These are phyloP conservation scores for Paecilomyces fulvus DNA, from an alignment of 2,329 filamentous ascomycete species.

Conservation along the genomic window DNA sequence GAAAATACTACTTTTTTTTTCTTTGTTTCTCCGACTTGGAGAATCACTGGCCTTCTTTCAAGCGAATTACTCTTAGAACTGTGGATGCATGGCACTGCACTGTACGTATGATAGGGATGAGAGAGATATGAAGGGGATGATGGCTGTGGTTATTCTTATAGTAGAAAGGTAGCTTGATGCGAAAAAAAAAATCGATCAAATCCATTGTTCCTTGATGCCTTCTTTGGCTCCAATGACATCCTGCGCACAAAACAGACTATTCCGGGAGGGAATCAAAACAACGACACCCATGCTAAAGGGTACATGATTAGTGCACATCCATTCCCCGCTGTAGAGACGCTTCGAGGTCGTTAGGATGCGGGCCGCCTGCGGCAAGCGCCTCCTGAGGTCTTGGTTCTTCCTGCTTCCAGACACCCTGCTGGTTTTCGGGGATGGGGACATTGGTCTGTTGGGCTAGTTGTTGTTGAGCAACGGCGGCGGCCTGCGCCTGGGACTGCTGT, in stretches of 20 bases:
- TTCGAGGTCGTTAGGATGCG: slow-evolving; percentile 40
- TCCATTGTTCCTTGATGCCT: not conserved
- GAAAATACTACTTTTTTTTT: too few species aligned
- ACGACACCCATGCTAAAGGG: not conserved
- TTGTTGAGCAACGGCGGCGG: slow-evolving; percentile 15
- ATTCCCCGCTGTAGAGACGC: slow-evolving; percentile 48
- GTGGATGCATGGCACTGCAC: too few species aligned
- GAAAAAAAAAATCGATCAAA: not conserved
- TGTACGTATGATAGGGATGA: not conserved
- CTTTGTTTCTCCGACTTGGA: too few species aligned
- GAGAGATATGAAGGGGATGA: not conserved
- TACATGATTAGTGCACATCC: slow-evolving; percentile 35
- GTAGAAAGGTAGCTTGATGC: not conserved
- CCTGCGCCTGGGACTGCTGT: slow-evolving; percentile 39
- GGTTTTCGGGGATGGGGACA: slow-evolving; percentile 56
- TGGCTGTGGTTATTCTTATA: not conserved
- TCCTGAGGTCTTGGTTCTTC: slow-evolving; percentile 58
- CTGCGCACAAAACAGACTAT: slow-evolving; percentile 2
- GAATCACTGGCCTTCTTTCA: too few species aligned
- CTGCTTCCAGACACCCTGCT: slow-evolving; percentile 45
- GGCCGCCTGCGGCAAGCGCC: slow-evolving; percentile 31
- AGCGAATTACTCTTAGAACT: too few species aligned
- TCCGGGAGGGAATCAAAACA: not conserved
- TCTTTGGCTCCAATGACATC: not conserved
- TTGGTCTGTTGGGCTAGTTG: slow-evolving; percentile 35